Evolutionary conservation across 345 rosid genomes (phyloP), one percentile per base, ranked within the genome.

Genomic region (Kernera saxatilis): DNA sequence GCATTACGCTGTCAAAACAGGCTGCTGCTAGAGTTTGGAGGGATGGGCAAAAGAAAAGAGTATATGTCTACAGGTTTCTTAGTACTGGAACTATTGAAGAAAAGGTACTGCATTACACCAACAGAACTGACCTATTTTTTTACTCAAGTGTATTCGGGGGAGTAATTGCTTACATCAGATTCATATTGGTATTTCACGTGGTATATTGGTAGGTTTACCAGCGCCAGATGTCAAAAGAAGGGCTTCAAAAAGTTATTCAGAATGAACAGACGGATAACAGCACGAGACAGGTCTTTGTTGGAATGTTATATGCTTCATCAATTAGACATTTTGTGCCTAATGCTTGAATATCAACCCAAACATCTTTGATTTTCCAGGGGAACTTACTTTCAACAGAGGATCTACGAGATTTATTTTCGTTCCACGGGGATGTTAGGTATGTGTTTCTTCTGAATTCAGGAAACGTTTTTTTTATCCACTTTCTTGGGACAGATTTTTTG

Each of bases 1-100:
- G 35, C 69, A 74, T 62, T 14, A 64, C 25, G 63, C 43, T 79
- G 60, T 69, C 60, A 32, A 70, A 78, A 30, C 72, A 94, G 99
- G 97, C 99, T 84, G 99, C 99, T 22, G 99, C 99, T 59, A 91
- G 99, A 85, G 87, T 94, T 23, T 94, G 99, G 99, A 86, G 99
- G 81, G 99, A 94, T 79, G 99, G 99, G 58, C 99, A 94, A 80
- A 91, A 94, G 86, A 94, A 91, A 82, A 88, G 99, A 81, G 99
- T 91, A 25, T 91, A 80, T 75, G 89, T 94, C 45, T 94, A 94
- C 83, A 85, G 99, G 73, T 94, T 94, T 82, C 83, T 91, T 69
- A 89, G 97, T 69, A 82, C 97, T 6, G 99, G 97, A 80, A 94
- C 99, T 45, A 94, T 94, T 72, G 99, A 94, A 83, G 99, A 94